A percentile compares a stretch with the other conserved stretches of the same genome.
Conservation (phyloP, 1,284 basidiomycete genomes). For the Puccinia coronata region DNA sequence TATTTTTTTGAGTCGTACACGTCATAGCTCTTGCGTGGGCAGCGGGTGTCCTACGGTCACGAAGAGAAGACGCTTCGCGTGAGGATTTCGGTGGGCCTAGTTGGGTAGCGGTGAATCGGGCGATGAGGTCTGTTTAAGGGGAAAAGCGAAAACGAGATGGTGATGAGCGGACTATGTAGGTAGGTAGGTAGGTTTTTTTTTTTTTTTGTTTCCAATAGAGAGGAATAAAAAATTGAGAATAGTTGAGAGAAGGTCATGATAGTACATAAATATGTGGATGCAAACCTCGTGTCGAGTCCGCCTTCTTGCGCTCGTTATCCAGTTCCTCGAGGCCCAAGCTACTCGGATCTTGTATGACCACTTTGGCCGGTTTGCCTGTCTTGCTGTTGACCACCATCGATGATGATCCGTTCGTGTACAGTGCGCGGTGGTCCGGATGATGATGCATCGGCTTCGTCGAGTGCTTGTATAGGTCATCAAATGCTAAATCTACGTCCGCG, state of each 20-base stretch:
- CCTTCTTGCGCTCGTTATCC: conserved; percentile 42
- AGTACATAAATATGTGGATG: too few relatives aligned
- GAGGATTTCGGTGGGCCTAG: background rate
- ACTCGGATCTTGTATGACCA: background rate
- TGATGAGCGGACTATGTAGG: background rate
- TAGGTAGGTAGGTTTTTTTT: background rate
- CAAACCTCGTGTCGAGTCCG: conserved; percentile 40
- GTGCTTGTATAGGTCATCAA: conserved; percentile 39
- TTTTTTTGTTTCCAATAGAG: too few relatives aligned
- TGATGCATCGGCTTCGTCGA: too few relatives aligned
- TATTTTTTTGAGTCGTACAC: background rate
- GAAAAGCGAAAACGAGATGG: background rate
- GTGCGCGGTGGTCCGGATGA: background rate
- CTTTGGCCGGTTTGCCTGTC: conserved; percentile 4
- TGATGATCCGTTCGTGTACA: background rate
- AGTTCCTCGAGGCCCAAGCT: conserved; percentile 25
- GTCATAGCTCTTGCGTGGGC: background rate
- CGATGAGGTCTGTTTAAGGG: background rate
- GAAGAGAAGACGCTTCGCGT: too few relatives aligned
- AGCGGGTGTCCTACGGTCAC: background rate
- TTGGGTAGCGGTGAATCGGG: conserved; percentile 3
- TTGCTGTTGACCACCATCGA: too few relatives aligned
- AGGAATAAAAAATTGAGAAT: background rate
- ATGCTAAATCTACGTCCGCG: conserved; percentile 38
- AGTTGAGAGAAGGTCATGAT: too few relatives aligned